Evolutionary conservation across 1,284 basidiomycete genomes (phyloP), one percentile per base, ranked within the genome.

Genomic region (Mrakiaceae sp.): DNA sequence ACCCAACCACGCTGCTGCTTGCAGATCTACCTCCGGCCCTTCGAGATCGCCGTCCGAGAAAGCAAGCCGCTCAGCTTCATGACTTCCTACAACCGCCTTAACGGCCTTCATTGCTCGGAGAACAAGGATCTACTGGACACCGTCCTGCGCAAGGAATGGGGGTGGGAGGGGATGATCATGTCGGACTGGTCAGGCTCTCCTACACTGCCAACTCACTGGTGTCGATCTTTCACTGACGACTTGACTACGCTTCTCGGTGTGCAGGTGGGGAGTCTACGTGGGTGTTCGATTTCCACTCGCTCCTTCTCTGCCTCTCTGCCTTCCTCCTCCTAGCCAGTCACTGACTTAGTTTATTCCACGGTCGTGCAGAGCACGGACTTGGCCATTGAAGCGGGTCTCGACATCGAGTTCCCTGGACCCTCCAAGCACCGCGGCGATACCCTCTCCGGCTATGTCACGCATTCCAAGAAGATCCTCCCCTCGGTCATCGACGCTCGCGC

Each of bases 101-200:
- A 84, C 70, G 88, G 88, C 0, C 79, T 79, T 0, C 88, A 91
- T 70, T 82, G 78, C 42, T 84, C 84, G 3, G 88, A 91, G 75
- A 43, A 81, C 72, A 86, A 87, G 84, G 83, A 5, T 84, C 62
- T 68, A 42, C 27, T 69, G 9, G 57, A 61, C 5, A 62, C 58
- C 14, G 56, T 69, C 47, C 62, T 70, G 27, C 39, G 67, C 44
- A 43, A 67, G 52, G 69, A 76, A 51, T 74, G 71, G 71, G 66
- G 67, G 0, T 82, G 71, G 67, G 69, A 80, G 69, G 76, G 75
- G 7, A 63, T 75, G 67, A 68, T 81, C 44, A 80, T 81, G 75
- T 87, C 84, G 68, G 88, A 90, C 72, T 90, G 87, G 87, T 76
- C 71, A 14, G 66, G 47, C n/a, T 27, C 27, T 27, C 27, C 27